Evolutionary conservation across 1,284 basidiomycete genomes (phyloP).

Genomic region (Puccinia coronata): DNA sequence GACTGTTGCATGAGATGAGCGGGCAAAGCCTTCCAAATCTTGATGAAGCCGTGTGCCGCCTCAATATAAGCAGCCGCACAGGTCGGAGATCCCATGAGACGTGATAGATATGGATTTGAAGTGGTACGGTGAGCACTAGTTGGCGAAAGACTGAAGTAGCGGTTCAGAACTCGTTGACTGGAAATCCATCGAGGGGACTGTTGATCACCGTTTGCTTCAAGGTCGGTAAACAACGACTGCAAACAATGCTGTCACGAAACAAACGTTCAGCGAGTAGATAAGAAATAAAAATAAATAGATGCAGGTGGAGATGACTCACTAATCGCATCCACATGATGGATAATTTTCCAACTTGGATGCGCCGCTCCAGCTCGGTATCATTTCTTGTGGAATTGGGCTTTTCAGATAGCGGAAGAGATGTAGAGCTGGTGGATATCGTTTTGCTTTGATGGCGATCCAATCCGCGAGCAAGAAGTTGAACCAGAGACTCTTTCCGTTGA

Average conservation of each 20-base stretch:
- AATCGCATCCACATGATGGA: slow-evolving; percentile 22
- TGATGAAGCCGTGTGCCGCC: neutral
- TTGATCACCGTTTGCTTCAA: neutral
- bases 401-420: neutral
- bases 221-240: neutral
- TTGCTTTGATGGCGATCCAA: slow-evolving; percentile 4
- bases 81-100: neutral
- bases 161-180: slow-evolving; percentile 22
- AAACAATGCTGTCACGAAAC: slow-evolving; percentile 8
- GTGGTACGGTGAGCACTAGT: slow-evolving; percentile 17
- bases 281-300: neutral
- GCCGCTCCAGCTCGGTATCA: neutral
- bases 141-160: slow-evolving; percentile 13
- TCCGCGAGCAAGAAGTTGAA: slow-evolving; percentile 5
- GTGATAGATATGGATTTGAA: slow-evolving; percentile 11
- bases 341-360: slow-evolving; percentile 3
- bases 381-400: neutral
- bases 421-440: neutral
- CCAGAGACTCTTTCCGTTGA: slow-evolving; percentile 15
- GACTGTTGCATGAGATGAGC: neutral
- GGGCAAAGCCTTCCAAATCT: slow-evolving; percentile 23
- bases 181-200: neutral
- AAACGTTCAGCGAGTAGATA: neutral
- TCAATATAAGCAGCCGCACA: neutral
- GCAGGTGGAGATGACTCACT: neutral